Evolutionary conservation across 2,329 filamentous ascomycete species (phyloP).

Genomic region (Penicillium aurantiogriseum): DNA sequence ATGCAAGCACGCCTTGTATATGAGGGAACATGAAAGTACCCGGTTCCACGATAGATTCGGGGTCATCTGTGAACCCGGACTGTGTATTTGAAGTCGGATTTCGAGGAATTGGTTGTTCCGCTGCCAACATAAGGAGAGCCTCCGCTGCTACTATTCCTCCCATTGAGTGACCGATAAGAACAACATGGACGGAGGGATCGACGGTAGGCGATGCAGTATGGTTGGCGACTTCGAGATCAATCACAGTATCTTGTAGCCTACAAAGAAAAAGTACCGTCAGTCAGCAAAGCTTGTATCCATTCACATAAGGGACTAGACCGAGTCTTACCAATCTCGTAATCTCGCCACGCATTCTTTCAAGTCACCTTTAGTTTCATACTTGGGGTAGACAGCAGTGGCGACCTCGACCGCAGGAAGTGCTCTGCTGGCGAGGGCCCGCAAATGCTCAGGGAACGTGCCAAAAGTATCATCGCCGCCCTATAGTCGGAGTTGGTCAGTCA

Average conservation of each 20-base stretch:
- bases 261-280: background rate
- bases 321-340: slow-evolving; percentile 49
- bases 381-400: slow-evolving; percentile 46
- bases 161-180: slow-evolving; percentile 86
- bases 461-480: slow-evolving; percentile 53
- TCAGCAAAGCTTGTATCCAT: background rate
- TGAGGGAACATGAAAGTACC: slow-evolving; percentile 81
- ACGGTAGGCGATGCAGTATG: slow-evolving; percentile 78
- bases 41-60: slow-evolving; percentile 27
- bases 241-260: slow-evolving; percentile 86
- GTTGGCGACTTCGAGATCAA: slow-evolving; percentile 86
- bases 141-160: slow-evolving; percentile 93
- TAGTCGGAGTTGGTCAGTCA: slow-evolving; percentile 6
- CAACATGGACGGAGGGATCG: slow-evolving; percentile 77
- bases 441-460: slow-evolving; percentile 45
- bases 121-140: slow-evolving; percentile 71
- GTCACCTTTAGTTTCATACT: slow-evolving; percentile 51
- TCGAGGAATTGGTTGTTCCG: slow-evolving; percentile 56
- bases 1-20: slow-evolving; percentile 84
- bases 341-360: slow-evolving; percentile 46
- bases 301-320: background rate
- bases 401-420: slow-evolving; percentile 45
- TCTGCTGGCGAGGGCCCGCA: slow-evolving; percentile 43
- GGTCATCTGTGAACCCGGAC: slow-evolving; percentile 13
- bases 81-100: slow-evolving; percentile 29